A percentile compares a stretch with the other conserved stretches of the same genome.
Evolutionary conservation across 495 filamentous ascomycete genomes (phyloP).

Genomic region (Daldinia grandis): DNA sequence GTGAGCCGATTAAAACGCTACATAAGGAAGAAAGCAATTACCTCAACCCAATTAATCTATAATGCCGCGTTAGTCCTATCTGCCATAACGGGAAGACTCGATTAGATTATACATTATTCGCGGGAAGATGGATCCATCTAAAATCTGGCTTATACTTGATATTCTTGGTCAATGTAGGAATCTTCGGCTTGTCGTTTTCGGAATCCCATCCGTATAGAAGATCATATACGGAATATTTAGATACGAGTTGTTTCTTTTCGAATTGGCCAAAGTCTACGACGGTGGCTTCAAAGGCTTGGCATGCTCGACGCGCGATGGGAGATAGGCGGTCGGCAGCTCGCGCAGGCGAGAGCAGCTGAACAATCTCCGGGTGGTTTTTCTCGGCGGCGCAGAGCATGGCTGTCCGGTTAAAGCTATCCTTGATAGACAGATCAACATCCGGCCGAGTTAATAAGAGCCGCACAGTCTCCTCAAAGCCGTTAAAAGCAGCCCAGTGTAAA

Average conservation of each 20-base stretch:
- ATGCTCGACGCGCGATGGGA: slow-evolving; percentile 63
- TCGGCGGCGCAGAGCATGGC: slow-evolving; percentile 68
- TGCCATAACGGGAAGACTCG: slow-evolving; percentile 12
- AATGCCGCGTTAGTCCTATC: slow-evolving; percentile 28
- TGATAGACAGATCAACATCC: slow-evolving; percentile 57
- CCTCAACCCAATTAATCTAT: slow-evolving; percentile 50
- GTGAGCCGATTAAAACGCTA: slow-evolving; percentile 65
- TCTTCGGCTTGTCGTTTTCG: slow-evolving; percentile 62
- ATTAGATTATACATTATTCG: slow-evolving; percentile 49
- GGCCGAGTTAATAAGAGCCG: slow-evolving; percentile 58
- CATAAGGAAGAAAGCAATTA: slow-evolving; percentile 27
- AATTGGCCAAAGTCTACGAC: slow-evolving; percentile 75
- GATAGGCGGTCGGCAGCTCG: slow-evolving; percentile 62
- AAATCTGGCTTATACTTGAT: slow-evolving; percentile 63
- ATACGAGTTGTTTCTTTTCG: slow-evolving; percentile 67
- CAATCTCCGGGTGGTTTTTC: slow-evolving; percentile 65
- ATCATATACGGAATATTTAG: slow-evolving; percentile 65
- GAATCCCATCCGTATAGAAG: slow-evolving; percentile 68
- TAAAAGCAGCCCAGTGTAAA: slow-evolving; percentile 69
- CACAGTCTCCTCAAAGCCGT: slow-evolving; percentile 66
- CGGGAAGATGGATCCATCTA: slow-evolving; percentile 75
- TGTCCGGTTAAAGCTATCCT: slow-evolving; percentile 70
- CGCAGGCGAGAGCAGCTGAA: slow-evolving; percentile 64
- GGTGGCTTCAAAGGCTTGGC: slow-evolving; percentile 69
- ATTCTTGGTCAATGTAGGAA: slow-evolving; percentile 63